Evolutionary conservation across 148 eudicot genomes (phyloP).

Genomic region (Pouteria glomerata): DNA sequence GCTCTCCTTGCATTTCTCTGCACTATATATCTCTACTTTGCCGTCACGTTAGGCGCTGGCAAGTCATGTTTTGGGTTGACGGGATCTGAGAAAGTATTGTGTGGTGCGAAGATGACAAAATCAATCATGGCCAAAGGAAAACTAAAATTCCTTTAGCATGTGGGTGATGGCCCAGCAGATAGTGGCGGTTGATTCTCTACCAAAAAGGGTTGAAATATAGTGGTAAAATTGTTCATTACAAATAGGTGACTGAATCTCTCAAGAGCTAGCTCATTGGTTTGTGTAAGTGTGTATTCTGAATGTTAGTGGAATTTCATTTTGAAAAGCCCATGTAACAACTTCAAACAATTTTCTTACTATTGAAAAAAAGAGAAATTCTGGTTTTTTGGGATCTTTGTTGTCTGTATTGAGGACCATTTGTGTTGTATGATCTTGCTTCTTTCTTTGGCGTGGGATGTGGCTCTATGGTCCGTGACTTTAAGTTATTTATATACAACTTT

Average conservation of each 20-base stretch:
- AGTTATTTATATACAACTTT: too few relatives aligned
- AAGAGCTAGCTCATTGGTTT: not conserved
- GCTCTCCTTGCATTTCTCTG: constrained; percentile 68
- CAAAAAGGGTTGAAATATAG: not conserved
- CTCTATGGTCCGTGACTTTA: too few relatives aligned
- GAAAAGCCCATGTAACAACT: not conserved
- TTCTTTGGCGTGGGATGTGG: not conserved
- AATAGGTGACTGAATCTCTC: not conserved
- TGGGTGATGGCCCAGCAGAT: too few relatives aligned
- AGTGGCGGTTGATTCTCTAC: not conserved
- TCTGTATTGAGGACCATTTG: not conserved
- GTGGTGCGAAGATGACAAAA: constrained; percentile 47
- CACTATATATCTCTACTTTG: constrained; percentile 83
- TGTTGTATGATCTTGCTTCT: not conserved
- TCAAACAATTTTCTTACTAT: not conserved
- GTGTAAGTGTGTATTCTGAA: not conserved
- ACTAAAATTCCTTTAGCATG: constrained; percentile 46
- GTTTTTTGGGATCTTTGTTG: not conserved
- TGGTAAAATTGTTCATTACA: not conserved
- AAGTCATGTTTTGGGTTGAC: constrained; percentile 51
- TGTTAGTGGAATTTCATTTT: not conserved
- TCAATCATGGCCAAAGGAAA: constrained; percentile 49
- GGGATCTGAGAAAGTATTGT: constrained; percentile 50
- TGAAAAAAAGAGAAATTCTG: not conserved
- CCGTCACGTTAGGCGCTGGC: constrained; percentile 65